Evolutionary conservation across 257 asterid genomes (phyloP).

Genomic region (Ilex aquifolium): DNA sequence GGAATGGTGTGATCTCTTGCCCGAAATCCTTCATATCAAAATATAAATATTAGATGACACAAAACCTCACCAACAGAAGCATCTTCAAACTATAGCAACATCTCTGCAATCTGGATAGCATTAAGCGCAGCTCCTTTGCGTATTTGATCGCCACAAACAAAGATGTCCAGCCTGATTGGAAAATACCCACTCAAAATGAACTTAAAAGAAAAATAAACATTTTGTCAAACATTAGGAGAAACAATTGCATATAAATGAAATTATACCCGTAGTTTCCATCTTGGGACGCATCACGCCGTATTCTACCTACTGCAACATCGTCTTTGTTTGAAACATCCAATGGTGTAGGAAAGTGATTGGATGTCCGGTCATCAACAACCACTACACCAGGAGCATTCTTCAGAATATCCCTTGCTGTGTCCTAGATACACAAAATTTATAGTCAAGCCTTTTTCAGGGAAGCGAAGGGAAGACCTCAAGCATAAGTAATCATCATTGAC

Average conservation of each 20-base stretch:
- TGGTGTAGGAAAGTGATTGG: slow-evolving; percentile 83
- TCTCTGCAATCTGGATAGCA: slow-evolving; percentile 82
- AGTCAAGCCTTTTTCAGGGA: too few species aligned
- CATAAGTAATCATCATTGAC: too few species aligned
- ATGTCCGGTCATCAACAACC: slow-evolving; percentile 75
- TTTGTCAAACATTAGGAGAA: background rate
- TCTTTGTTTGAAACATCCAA: slow-evolving; percentile 79
- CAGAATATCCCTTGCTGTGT: slow-evolving; percentile 68
- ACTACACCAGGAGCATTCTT: slow-evolving; percentile 72
- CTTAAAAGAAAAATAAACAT: background rate
- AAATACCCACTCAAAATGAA: background rate
- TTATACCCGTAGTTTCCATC: slow-evolving; percentile 84
- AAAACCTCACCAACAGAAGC: too few species aligned
- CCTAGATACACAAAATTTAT: slow-evolving; percentile 16
- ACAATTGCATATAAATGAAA: background rate
- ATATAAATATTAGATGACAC: too few species aligned
- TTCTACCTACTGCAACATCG: slow-evolving; percentile 91
- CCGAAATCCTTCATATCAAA: too few species aligned
- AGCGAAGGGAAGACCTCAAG: too few species aligned
- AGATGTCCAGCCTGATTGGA: slow-evolving; percentile 67
- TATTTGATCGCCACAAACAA: slow-evolving; percentile 95
- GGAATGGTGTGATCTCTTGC: too few species aligned
- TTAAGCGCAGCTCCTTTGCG: slow-evolving; percentile 97
- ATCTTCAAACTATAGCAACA: slow-evolving; percentile 39
- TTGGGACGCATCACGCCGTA: slow-evolving; percentile 78